Evolutionary conservation across 495 filamentous ascomycete genomes (phyloP).

Genomic region (Podospora comata): DNA sequence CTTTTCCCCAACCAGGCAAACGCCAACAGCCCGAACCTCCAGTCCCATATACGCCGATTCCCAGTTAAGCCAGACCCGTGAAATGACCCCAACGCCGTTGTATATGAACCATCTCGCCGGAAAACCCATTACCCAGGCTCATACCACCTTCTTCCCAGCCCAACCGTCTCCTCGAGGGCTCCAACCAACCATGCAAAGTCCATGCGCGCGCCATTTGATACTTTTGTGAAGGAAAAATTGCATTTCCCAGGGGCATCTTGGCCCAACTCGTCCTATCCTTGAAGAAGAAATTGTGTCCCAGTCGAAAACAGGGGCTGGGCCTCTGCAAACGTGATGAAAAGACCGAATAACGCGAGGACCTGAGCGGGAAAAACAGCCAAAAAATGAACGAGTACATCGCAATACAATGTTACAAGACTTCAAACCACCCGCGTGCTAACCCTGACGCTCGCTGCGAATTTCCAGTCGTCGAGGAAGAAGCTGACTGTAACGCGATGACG

Average conservation of each 20-base stretch:
- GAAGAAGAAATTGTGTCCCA: neutral
- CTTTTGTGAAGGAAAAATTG: slow-evolving; percentile 1
- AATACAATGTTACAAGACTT: neutral
- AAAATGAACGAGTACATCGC: neutral
- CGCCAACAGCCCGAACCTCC: neutral
- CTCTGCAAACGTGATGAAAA: neutral
- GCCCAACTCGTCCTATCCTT: neutral
- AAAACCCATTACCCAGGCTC: slow-evolving; percentile 4
- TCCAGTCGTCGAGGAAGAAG: neutral
- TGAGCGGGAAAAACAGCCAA: neutral
- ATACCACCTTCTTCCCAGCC: neutral
- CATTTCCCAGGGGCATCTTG: neutral
- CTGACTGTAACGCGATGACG: slow-evolving; percentile 5
- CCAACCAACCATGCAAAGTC: slow-evolving; percentile 10
- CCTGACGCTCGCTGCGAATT: neutral
- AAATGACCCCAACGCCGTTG: neutral
- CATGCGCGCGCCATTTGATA: slow-evolving; percentile 8
- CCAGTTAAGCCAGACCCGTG: neutral
- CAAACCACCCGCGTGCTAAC: neutral
- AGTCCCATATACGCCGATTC: neutral
- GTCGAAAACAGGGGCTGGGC: no score
- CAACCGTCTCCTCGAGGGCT: slow-evolving; percentile 4
- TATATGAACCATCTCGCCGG: slow-evolving; percentile 18
- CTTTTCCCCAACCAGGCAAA: neutral
- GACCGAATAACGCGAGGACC: neutral